A percentile compares a stretch with the other conserved stretches of the same genome.
These are phyloP conservation scores for Syzygium grande DNA, from an alignment of 345 rosid species.

Conservation along the genomic window DNA sequence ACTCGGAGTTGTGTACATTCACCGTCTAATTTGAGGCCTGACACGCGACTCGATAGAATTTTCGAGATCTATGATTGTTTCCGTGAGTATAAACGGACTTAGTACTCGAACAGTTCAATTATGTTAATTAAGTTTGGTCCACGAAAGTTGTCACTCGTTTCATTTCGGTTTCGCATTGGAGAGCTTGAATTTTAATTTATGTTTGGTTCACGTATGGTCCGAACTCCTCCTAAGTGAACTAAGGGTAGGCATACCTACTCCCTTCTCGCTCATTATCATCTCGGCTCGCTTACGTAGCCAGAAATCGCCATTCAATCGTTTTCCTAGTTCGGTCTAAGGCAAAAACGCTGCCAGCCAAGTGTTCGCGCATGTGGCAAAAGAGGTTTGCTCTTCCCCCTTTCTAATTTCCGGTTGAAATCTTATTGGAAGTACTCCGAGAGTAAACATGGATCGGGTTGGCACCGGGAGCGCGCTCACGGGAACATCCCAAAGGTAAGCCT, in stretches of 20 bases:
- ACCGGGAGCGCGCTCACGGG: neutral
- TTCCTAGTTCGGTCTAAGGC: neutral
- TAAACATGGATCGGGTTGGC: neutral
- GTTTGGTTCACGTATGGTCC: neutral
- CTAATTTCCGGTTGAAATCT: neutral
- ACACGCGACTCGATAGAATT: rapidly evolving
- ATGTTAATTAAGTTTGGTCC: neutral
- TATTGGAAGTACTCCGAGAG: neutral
- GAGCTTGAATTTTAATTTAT: neutral
- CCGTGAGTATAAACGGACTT: neutral
- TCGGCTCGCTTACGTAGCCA: neutral
- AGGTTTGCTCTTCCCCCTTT: neutral
- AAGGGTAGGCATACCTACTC: neutral
- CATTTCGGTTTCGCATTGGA: neutral
- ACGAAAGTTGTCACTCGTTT: neutral
- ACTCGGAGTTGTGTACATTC: rapidly evolving
- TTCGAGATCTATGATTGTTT: neutral
- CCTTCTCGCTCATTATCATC: neutral
- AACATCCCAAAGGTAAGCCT: too few species aligned
- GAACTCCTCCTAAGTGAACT: neutral
- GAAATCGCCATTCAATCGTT: neutral
- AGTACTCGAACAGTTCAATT: neutral
- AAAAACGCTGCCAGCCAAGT: neutral
- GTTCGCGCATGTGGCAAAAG: rapidly evolving
- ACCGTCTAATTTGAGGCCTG: neutral